Evolutionary conservation across 1,284 basidiomycete genomes (phyloP).

Genomic region (Xerocomus subilludens): DNA sequence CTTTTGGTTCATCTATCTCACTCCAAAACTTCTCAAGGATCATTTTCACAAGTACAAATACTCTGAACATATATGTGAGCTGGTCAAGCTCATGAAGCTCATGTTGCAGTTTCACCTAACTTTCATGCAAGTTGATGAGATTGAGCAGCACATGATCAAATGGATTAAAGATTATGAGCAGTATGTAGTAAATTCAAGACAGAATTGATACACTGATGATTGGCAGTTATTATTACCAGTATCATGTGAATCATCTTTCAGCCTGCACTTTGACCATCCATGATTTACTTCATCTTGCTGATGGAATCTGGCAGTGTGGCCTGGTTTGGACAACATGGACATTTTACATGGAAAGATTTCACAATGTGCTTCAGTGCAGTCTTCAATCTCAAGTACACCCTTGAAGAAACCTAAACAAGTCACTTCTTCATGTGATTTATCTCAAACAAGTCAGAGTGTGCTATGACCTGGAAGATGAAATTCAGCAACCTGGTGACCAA

Average conservation of each 20-base stretch:
- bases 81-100: constrained; percentile 23
- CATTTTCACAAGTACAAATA: constrained; percentile 21
- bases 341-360: constrained; percentile 26
- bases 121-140: neutral
- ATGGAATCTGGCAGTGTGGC: constrained; percentile 30
- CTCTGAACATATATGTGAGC: constrained; percentile 29
- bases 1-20: constrained; percentile 32
- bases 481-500: neutral
- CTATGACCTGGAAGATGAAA: constrained; percentile 9
- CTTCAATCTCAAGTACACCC: neutral
- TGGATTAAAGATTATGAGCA: constrained; percentile 28
- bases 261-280: constrained; percentile 41
- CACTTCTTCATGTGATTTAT: neutral
- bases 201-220: neutral
- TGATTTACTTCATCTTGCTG: constrained; percentile 39
- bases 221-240: constrained; percentile 44
- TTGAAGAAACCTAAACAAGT: constrained; percentile 22
- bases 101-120: constrained; percentile 14
- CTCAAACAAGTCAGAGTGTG: constrained; percentile 14
- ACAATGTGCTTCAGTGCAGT: neutral
- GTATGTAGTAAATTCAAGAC: constrained; percentile 1
- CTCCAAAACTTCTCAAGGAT: constrained; percentile 25
- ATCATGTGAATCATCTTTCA: constrained; percentile 20
- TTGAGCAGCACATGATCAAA: neutral
- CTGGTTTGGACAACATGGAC: constrained; percentile 41